A percentile compares a stretch with the other conserved stretches of the same genome.
Conservation (phyloP, 2,329 filamentous ascomycete genomes). For the Coniella lustricola region DNA sequence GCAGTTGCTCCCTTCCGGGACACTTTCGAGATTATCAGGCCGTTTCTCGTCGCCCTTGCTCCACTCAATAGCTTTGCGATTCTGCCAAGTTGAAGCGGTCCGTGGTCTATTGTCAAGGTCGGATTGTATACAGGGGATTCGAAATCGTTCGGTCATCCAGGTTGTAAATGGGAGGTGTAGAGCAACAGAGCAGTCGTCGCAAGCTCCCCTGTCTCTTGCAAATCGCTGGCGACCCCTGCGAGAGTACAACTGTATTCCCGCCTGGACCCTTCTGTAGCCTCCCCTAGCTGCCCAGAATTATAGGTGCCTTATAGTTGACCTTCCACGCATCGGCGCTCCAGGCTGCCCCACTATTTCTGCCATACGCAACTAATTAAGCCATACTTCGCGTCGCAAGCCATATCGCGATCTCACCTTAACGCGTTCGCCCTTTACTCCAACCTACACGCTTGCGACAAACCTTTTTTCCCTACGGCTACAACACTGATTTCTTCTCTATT, state of each 20-base stretch:
- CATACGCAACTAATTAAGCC: constrained; percentile 2
- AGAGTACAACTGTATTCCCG: not conserved
- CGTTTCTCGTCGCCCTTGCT: not conserved
- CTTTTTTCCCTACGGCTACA: not conserved
- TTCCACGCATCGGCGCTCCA: too few relatives aligned
- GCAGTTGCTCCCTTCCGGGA: not conserved
- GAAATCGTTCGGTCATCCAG: not conserved
- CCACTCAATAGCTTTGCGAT: too few relatives aligned
- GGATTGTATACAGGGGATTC: too few relatives aligned
- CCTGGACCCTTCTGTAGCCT: not conserved
- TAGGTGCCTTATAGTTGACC: too few relatives aligned
- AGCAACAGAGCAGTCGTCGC: not conserved
- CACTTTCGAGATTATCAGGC: too few relatives aligned
- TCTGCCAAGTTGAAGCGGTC: too few relatives aligned
- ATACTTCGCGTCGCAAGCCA: constrained; percentile 8
- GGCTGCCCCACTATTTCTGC: constrained; percentile 6
- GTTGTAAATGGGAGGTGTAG: not conserved
- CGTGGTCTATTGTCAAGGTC: too few relatives aligned
- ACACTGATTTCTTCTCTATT: not conserved
- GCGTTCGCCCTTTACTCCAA: not conserved
- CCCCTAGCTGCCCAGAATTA: too few relatives aligned
- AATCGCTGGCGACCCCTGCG: not conserved
- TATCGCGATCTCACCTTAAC: constrained; percentile 3
- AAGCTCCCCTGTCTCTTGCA: constrained; percentile 3
- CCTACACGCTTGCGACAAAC: not conserved